Evolutionary conservation across 2,329 filamentous ascomycete species (phyloP).

Genomic region (Epichloe hybrida): DNA sequence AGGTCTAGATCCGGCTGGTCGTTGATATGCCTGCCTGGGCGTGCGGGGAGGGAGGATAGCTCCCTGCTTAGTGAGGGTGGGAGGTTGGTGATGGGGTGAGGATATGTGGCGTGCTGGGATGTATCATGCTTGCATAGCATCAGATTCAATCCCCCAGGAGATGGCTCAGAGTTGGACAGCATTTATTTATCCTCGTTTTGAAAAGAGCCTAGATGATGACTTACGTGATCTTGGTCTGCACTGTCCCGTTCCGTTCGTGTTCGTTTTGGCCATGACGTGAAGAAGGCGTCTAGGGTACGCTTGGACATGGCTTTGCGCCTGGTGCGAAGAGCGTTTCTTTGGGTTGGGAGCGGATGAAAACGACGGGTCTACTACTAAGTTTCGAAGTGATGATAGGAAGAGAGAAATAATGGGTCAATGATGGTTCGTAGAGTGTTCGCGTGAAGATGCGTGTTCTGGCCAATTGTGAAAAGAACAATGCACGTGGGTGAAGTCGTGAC

Average conservation of each 20-base stretch:
- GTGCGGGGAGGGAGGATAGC: constrained; percentile 33
- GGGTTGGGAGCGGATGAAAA: too few relatives aligned
- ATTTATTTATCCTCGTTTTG: accelerated
- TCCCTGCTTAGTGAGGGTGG: constrained; percentile 24
- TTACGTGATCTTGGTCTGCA: constrained; percentile 1
- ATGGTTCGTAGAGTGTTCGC: not conserved
- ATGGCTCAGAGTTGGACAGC: not conserved
- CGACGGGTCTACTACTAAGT: too few relatives aligned
- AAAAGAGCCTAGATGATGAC: not conserved
- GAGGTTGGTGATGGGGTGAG: constrained; percentile 34
- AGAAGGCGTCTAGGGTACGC: constrained; percentile 58
- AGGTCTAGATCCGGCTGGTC: constrained; percentile 60
- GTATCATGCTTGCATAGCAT: not conserved
- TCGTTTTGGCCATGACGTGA: constrained; percentile 24
- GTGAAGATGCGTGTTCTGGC: not conserved
- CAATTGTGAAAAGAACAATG: not conserved
- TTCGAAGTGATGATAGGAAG: too few relatives aligned
- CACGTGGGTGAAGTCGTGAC: not conserved
- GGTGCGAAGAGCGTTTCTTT: not conserved
- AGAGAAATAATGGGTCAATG: too few relatives aligned
- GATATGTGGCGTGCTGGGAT: constrained; percentile 32
- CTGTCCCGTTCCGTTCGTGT: not conserved
- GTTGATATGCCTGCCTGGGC: constrained; percentile 42
- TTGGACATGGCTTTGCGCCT: constrained; percentile 9
- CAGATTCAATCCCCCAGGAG: not conserved